These are phyloP conservation scores for Ophiostoma fasciatum DNA, from an alignment of 2,329 filamentous ascomycete genomes.

Conservation along the genomic window DNA sequence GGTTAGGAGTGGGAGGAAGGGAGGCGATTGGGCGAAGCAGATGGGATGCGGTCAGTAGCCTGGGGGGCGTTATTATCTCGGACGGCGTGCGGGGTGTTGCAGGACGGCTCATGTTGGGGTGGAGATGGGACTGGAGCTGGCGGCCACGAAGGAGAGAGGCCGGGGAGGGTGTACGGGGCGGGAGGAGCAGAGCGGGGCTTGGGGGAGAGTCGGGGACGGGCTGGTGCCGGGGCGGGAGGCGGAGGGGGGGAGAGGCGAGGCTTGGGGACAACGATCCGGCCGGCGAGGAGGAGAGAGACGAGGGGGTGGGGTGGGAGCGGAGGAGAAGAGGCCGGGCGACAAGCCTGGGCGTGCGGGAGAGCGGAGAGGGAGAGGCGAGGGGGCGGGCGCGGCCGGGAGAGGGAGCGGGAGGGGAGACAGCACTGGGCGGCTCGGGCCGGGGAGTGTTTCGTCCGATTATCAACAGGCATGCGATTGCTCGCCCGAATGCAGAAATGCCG, in stretches of 20 bases:
- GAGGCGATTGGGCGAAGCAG: too few species aligned
- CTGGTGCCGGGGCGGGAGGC: not conserved
- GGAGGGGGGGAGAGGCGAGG: not conserved
- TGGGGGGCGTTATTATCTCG: constrained; percentile 7
- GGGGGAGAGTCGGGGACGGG: not conserved
- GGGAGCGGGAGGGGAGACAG: not conserved
- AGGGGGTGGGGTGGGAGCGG: not conserved
- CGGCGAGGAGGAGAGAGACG: constrained; percentile 2
- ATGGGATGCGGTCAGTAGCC: not conserved
- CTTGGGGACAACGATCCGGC: not conserved
- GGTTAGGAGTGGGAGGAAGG: not conserved
- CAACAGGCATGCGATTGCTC: constrained; percentile 98
- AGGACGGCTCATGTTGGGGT: not conserved
- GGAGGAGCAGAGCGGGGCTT: not conserved
- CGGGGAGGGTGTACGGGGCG: constrained; percentile 3
- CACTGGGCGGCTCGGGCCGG: constrained; percentile 30
- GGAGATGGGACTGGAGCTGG: constrained; percentile 1
- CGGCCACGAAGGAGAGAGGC: constrained; percentile 6
- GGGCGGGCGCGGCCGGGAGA: not conserved
- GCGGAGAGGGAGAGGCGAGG: constrained; percentile 20
- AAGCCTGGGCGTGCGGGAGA: too few species aligned
- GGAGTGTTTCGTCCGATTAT: constrained; percentile 74
- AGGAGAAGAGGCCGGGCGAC: not conserved
- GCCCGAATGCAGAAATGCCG: constrained; percentile 19
- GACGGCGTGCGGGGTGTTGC: not conserved